These are phyloP conservation scores for Quercus variabilis DNA, from an alignment of 306 rosid genomes.

Conservation along the genomic window DNA sequence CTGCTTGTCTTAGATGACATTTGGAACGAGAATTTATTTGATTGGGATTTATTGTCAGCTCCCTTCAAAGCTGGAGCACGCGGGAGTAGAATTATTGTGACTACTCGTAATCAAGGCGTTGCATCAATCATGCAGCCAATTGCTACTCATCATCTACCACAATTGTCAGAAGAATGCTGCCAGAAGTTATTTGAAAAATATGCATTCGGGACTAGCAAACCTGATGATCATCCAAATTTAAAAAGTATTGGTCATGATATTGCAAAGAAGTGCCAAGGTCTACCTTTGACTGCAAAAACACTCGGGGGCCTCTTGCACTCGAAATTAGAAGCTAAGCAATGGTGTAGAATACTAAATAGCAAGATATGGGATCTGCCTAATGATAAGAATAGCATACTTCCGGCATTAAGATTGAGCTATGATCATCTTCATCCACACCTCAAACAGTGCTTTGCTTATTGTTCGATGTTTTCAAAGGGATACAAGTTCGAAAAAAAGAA, in stretches of 20 bases:
- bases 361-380: slow-evolving; percentile 4
- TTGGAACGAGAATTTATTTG: neutral
- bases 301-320: slow-evolving; percentile 16
- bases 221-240: neutral
- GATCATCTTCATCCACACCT: slow-evolving; percentile 18
- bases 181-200: slow-evolving; percentile 7
- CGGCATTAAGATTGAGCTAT: slow-evolving; percentile 21
- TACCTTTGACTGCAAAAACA: slow-evolving; percentile 24
- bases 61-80: neutral
- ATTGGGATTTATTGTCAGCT: neutral
- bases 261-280: slow-evolving; percentile 18
- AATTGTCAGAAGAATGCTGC: neutral
- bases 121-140: neutral
- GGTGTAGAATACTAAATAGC: slow-evolving; percentile 10
- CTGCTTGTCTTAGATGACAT: slow-evolving; percentile 26
- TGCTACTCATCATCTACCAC: neutral
- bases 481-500: neutral
- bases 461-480: slow-evolving; percentile 17
- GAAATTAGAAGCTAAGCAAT: neutral
- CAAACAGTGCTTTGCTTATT: slow-evolving; percentile 21
- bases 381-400: slow-evolving; percentile 1
- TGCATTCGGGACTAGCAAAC: neutral
- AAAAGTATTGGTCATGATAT: neutral
- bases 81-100: slow-evolving; percentile 21
- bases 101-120: slow-evolving; percentile 9